Percentiles rank a stretch among this genome's conserved stretches.
Evolutionary conservation across 2,329 filamentous ascomycete species (phyloP).

Genomic region (Penicillium sp.): DNA sequence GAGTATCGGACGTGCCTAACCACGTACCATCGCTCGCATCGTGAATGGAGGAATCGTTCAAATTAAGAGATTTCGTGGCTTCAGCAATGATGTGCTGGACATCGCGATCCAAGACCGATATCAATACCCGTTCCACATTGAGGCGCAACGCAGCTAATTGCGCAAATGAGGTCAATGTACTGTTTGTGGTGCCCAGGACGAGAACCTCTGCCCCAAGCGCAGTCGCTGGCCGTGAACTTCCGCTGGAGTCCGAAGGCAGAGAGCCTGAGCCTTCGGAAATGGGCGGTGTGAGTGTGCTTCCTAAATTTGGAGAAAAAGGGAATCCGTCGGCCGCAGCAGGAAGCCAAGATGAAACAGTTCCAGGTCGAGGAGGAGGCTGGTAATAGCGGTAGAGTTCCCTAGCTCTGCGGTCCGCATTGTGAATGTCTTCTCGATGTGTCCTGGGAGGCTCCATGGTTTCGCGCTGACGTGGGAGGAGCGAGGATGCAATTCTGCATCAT

Average conservation of each 20-base stretch:
- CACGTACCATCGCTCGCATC: slow-evolving; percentile 34
- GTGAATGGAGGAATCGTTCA: slow-evolving; percentile 34
- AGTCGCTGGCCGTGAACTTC: slow-evolving; percentile 15
- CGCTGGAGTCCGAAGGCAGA: slow-evolving; percentile 10
- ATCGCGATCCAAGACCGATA: slow-evolving; percentile 47
- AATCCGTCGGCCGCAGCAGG: slow-evolving; percentile 8
- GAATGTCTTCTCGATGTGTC: slow-evolving; percentile 15
- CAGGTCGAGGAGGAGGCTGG: slow-evolving; percentile 24
- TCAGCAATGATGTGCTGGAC: slow-evolving; percentile 52
- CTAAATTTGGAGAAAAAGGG: slow-evolving; percentile 8
- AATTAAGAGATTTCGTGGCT: slow-evolving; percentile 42
- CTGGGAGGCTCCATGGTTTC: slow-evolving; percentile 17
- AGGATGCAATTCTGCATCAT: slow-evolving; percentile 17
- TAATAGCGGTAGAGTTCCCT: slow-evolving; percentile 43
- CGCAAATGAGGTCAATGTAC: slow-evolving; percentile 36
- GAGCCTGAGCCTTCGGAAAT: slow-evolving; percentile 13
- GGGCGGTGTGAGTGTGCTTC: slow-evolving; percentile 11
- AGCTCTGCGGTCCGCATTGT: slow-evolving; percentile 32
- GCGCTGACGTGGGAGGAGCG: slow-evolving; percentile 1
- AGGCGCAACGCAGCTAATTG: slow-evolving; percentile 36
- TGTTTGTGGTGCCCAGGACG: slow-evolving; percentile 33
- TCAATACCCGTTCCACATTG: slow-evolving; percentile 38
- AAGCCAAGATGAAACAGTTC: slow-evolving; percentile 17
- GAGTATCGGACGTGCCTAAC: slow-evolving; percentile 32
- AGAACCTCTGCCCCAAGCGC: slow-evolving; percentile 24